Conservation (phyloP, 2,329 filamentous ascomycete species). For the Grosmannia penicillata region DNA sequence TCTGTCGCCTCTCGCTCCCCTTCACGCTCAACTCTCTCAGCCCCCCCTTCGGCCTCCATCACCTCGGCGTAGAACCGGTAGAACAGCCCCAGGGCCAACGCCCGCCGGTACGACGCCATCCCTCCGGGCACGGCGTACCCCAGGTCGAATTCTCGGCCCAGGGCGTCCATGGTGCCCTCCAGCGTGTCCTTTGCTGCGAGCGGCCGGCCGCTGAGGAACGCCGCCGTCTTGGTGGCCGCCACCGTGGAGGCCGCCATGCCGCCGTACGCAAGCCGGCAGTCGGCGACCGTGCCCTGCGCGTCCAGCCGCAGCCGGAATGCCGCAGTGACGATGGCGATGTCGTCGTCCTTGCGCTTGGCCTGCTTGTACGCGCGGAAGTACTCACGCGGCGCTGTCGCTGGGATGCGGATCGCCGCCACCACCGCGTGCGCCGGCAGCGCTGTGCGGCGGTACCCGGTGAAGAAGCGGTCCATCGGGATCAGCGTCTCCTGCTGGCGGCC, state of each 20-base stretch:
- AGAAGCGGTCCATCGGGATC: constrained; percentile 86
- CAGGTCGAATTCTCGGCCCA: constrained; percentile 83
- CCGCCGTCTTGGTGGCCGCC: constrained; percentile 64
- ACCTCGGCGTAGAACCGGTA: constrained; percentile 94
- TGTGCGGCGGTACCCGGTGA: constrained; percentile 79
- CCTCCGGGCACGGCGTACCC: constrained; percentile 85
- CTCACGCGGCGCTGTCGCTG: constrained; percentile 63
- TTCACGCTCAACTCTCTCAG: neutral
- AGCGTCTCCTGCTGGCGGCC: constrained; percentile 39
- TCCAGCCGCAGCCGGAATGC: constrained; percentile 64
- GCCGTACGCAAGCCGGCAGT: constrained; percentile 74
- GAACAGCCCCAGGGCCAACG: constrained; percentile 83
- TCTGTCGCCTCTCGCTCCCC: neutral
- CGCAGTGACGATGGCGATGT: constrained; percentile 92
- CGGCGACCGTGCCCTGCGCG: constrained; percentile 50
- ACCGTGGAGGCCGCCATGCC: constrained; percentile 90
- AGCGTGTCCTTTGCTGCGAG: constrained; percentile 71
- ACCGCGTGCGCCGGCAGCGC: constrained; percentile 69
- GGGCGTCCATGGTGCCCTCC: constrained; percentile 75
- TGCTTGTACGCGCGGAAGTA: constrained; percentile 89
- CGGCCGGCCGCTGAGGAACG: constrained; percentile 61
- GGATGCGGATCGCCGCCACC: constrained; percentile 77
- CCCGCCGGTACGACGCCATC: constrained; percentile 93
- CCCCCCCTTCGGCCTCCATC: constrained; percentile 40
- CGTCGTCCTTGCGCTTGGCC: constrained; percentile 91